Evolutionary conservation across 2,329 filamentous ascomycete genomes (phyloP), one percentile per base, ranked within the genome.

Genomic region (Raffaelea arxii): DNA sequence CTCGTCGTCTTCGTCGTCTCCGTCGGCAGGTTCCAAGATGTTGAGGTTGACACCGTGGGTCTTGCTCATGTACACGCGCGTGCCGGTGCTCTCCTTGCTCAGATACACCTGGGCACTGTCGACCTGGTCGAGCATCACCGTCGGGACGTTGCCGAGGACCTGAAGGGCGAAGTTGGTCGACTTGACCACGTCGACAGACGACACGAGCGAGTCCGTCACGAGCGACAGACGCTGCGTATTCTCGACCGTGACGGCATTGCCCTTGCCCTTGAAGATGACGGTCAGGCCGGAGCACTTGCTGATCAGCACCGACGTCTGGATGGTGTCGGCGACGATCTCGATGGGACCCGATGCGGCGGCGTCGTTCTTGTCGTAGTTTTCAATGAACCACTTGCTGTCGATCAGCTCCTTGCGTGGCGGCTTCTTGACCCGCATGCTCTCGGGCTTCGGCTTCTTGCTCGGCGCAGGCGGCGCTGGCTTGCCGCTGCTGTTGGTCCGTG

Each of bases 161-260:
- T 96, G 89, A n/a, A 97, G 72, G 14, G 89, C 90, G 62, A 98
- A 95, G 64, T 92, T 94, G 56, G 85, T 79, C 41, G 85, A 91
- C 69, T 97, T 97, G 72, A 98, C 92, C 22, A 94, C 86, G 59
- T 98, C 92, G 47, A 98, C 80, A 25, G 86, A 88, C 42, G 86
- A 94, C 41, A 97, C 86, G 11, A 97, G 80, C 1, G 82, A 86
- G 57, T 97, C 91, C 46, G 97, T 77, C 44, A 97, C 80, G 45
- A 98, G 77, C 24, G 87, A 94, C 18, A 94, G 72, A 43, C 87
- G 83, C 41, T 75, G 78, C 47, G 84, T 91, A 69, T 96, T 96
- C 68, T 97, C 92, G 55, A 97, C 77, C 5, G 89, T 91, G 52
- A 98, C 86, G n/a, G 92, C 89, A 62, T 98, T 98, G 48, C 87